A percentile compares a stretch with the other conserved stretches of the same genome.
These are phyloP conservation scores for Kodamaea neixiangensis DNA, from an alignment of 805 yeast species.

Conservation along the genomic window DNA sequence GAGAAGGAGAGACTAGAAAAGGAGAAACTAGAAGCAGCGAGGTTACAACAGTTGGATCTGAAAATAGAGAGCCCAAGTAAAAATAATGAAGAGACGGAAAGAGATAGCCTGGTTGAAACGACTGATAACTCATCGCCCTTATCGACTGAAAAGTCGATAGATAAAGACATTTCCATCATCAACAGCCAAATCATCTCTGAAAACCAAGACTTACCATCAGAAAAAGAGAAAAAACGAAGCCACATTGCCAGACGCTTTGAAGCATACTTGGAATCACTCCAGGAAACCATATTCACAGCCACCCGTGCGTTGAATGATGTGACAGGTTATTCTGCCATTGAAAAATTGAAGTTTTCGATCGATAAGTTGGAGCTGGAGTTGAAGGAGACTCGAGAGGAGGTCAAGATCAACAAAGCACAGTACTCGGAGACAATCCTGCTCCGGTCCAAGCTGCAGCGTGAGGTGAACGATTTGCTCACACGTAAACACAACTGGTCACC, in stretches of 20 bases:
- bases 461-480: constrained; percentile 83
- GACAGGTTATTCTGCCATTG: constrained; percentile 87
- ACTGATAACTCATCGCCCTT: too few species aligned
- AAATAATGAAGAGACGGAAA: too few species aligned
- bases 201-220: constrained; percentile 45
- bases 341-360: constrained; percentile 64
- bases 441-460: constrained; percentile 73
- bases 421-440: constrained; percentile 63
- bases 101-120: too few species aligned
- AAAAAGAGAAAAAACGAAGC: constrained; percentile 43
- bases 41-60: not conserved
- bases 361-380: constrained; percentile 55
- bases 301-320: constrained; percentile 79
- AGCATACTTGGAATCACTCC: constrained; percentile 54
- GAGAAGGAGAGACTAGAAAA: not conserved
- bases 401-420: constrained; percentile 48
- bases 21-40: not conserved
- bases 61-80: too few species aligned
- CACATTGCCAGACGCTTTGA: constrained; percentile 41
- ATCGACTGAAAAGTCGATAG: constrained; percentile 1
- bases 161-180: constrained; percentile 8
- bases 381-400: constrained; percentile 46
- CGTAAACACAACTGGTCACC: constrained; percentile 83
- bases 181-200: constrained; percentile 18
- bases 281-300: constrained; percentile 58